Conservation (phyloP, 805 yeast genomes). For the Yamadazyma laniorum region DNA sequence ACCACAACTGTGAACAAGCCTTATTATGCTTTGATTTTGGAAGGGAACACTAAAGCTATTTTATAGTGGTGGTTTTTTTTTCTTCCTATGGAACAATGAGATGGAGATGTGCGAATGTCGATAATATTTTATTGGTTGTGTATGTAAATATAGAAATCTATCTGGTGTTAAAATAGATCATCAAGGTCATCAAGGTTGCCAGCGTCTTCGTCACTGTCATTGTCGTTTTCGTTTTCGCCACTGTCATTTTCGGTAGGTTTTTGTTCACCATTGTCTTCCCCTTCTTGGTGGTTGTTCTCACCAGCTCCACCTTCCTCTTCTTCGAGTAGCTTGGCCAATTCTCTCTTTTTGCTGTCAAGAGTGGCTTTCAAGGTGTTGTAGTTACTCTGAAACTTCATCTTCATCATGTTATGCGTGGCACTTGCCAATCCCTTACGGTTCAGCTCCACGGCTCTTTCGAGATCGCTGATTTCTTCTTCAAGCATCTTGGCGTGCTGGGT, state of each 20-base stretch:
- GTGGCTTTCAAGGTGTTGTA: constrained; percentile 77
- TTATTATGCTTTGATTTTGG: too few species aligned
- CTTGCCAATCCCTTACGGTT: constrained; percentile 70
- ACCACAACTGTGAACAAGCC: too few species aligned
- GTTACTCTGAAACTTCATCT: constrained; percentile 80
- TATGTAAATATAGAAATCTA: constrained; percentile 1
- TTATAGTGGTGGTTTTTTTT: constrained; percentile 2
- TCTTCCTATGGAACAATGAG: constrained; percentile 10
- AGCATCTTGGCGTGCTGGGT: constrained; percentile 59
- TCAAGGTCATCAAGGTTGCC: constrained; percentile 35
- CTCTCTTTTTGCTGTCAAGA: constrained; percentile 74
- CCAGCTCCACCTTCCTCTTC: constrained; percentile 26
- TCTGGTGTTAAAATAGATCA: constrained; percentile 28
- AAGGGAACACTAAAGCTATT: too few species aligned
- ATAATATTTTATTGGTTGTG: constrained; percentile 1
- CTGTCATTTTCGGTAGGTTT: constrained; percentile 24
- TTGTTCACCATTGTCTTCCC: constrained; percentile 29
- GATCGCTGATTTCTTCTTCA: constrained; percentile 81
- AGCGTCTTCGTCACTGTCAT: constrained; percentile 15
- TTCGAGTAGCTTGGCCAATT: constrained; percentile 40
- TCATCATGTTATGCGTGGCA: constrained; percentile 80
- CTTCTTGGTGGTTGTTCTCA: constrained; percentile 23
- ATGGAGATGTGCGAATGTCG: constrained; percentile 8
- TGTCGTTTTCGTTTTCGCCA: constrained; percentile 22
- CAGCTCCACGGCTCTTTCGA: constrained; percentile 71